A percentile compares a stretch with the other conserved stretches of the same genome.
Conservation (phyloP, 768 basidiomycete species). For the Mycena kentingensis region DNA sequence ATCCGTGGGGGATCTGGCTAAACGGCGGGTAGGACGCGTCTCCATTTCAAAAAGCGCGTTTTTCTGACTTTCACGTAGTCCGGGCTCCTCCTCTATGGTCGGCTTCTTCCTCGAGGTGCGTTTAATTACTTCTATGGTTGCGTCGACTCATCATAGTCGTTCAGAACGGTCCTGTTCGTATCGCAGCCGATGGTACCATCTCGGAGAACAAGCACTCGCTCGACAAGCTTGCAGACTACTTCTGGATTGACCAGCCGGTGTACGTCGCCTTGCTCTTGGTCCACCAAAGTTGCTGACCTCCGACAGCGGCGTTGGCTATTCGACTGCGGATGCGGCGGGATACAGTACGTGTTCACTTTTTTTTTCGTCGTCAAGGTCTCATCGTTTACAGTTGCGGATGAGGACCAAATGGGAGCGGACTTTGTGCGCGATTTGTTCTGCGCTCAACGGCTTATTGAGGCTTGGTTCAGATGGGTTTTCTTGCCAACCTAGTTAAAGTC, state of each 20-base stretch:
- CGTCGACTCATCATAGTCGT: neutral
- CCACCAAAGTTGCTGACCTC: constrained; percentile 9
- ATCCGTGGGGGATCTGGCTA: constrained; percentile 76
- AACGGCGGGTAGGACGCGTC: constrained; percentile 60
- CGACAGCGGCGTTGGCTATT: constrained; percentile 58
- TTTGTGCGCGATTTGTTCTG: constrained; percentile 37
- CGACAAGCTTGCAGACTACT: constrained; percentile 61
- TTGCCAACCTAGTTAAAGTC: constrained; percentile 70
- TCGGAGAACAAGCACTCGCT: constrained; percentile 58
- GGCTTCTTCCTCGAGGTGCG: constrained; percentile 67
- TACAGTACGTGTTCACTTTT: constrained; percentile 45
- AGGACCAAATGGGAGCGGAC: constrained; percentile 65
- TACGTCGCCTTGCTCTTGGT: constrained; percentile 17
- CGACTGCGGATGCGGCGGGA: constrained; percentile 63
- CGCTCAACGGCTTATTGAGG: neutral
- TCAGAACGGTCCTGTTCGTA: constrained; percentile 70
- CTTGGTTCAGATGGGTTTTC: constrained; percentile 61
- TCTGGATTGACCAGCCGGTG: constrained; percentile 80
- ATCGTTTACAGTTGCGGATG: constrained; percentile 47
- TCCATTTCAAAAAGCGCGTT: neutral
- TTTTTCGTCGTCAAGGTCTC: neutral
- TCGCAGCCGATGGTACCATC: constrained; percentile 52
- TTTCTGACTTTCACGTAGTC: constrained; percentile 24
- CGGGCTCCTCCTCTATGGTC: constrained; percentile 69
- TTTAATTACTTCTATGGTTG: constrained; percentile 4